Percentiles rank a stretch among this genome's conserved stretches.
Evolutionary conservation across 345 rosid genomes (phyloP).

Genomic region (Garcia nutans): DNA sequence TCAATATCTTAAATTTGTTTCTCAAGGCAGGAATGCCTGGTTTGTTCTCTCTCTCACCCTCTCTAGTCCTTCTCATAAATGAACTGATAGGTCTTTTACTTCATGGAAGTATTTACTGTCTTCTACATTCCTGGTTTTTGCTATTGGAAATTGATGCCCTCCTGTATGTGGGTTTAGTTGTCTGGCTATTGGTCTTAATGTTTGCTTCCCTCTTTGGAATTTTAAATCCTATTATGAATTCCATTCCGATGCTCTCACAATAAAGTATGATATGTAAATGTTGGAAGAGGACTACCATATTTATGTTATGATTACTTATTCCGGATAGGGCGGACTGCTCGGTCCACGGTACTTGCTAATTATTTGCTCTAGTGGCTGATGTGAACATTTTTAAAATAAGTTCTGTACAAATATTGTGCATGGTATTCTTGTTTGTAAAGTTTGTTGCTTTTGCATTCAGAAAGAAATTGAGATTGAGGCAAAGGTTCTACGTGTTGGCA

Average conservation of each 20-base stretch:
- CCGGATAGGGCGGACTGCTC: neutral
- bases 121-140: neutral
- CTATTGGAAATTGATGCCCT: neutral
- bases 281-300: neutral
- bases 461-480: conserved; percentile 75
- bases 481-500: conserved; percentile 66
- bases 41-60: neutral
- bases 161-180: neutral
- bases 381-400: neutral
- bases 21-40: neutral
- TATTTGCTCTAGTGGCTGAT: neutral
- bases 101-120: neutral
- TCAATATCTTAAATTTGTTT: neutral
- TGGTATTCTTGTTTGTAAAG: neutral
- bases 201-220: neutral
- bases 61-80: neutral
- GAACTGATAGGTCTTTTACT: too few relatives aligned
- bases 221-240: neutral
- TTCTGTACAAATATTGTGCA: neutral
- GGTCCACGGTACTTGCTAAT: neutral
- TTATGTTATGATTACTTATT: neutral
- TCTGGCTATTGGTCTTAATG: neutral
- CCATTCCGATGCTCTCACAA: neutral
- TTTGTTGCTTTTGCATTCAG: conserved; percentile 30
- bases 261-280: neutral